A percentile compares a stretch with the other conserved stretches of the same genome.
Conservation (phyloP, 441 rosid species). For the Iberis amara region DNA sequence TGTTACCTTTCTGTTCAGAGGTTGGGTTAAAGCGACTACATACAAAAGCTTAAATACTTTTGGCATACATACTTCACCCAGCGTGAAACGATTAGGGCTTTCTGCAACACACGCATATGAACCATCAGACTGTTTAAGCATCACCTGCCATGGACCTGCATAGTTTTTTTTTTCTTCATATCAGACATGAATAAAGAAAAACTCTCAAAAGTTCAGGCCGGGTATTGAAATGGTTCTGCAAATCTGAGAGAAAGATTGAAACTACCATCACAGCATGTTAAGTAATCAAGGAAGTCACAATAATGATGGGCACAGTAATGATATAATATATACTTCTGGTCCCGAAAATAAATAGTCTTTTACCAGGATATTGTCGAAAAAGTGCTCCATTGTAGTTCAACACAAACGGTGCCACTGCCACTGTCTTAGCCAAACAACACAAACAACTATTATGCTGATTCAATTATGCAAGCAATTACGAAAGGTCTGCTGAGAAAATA, state of each 20-base stretch:
- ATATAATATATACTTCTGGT: not conserved
- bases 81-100: slow-evolving; percentile 77
- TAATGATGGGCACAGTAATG: not conserved
- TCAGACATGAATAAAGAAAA: slow-evolving; percentile 10
- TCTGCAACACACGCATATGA: slow-evolving; percentile 86
- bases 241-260: slow-evolving; percentile 14
- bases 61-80: slow-evolving; percentile 57
- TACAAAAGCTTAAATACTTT: slow-evolving; percentile 7
- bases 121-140: slow-evolving; percentile 87
- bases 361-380: slow-evolving; percentile 89
- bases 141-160: slow-evolving; percentile 98
- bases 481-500: slow-evolving; percentile 17
- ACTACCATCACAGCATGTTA: not conserved
- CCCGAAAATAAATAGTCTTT: slow-evolving; percentile 1
- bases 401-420: slow-evolving; percentile 78
- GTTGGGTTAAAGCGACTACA: slow-evolving; percentile 8
- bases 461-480: slow-evolving; percentile 4
- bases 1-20: slow-evolving; percentile 16
- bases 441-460: slow-evolving; percentile 29
- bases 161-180: slow-evolving; percentile 7
- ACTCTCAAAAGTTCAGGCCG: slow-evolving; percentile 5
- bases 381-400: slow-evolving; percentile 86
- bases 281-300: slow-evolving; percentile 14
- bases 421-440: slow-evolving; percentile 54
- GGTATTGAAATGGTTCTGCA: slow-evolving; percentile 8